Conservation (phyloP, 768 basidiomycete genomes). For the Cystoderma amianthinum region DNA sequence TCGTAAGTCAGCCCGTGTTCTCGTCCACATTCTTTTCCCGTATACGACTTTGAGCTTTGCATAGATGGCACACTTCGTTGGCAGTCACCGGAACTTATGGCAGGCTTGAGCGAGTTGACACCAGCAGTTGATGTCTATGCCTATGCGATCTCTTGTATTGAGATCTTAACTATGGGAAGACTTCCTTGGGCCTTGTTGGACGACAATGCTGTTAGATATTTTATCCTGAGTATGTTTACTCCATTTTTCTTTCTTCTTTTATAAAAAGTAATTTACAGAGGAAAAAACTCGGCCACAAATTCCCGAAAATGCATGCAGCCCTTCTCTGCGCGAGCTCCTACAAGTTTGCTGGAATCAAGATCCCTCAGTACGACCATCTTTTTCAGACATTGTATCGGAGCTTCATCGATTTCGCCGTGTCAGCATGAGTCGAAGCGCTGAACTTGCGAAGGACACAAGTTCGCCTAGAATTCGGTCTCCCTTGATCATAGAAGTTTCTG, state of each 20-base stretch:
- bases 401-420: constrained; percentile 20
- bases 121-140: constrained; percentile 61
- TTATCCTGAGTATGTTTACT: constrained; percentile 39
- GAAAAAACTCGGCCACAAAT: constrained; percentile 45
- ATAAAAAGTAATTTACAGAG: constrained; percentile 23
- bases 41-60: not conserved
- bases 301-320: constrained; percentile 27
- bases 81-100: constrained; percentile 65
- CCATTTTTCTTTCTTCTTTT: constrained; percentile 9
- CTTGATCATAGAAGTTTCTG: not conserved
- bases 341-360: constrained; percentile 48
- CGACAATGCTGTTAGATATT: constrained; percentile 41
- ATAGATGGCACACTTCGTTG: constrained; percentile 62
- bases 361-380: constrained; percentile 44
- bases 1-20: constrained; percentile 26
- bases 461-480: constrained; percentile 17
- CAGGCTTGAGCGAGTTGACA: constrained; percentile 38
- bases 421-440: not conserved
- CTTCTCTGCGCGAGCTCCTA: constrained; percentile 34
- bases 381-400: constrained; percentile 37
- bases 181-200: constrained; percentile 50
- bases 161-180: constrained; percentile 56
- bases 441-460: constrained; percentile 13
- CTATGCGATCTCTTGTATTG: constrained; percentile 59
- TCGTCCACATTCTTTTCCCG: not conserved